Evolutionary conservation across 2,329 filamentous ascomycete genomes (phyloP).

Genomic region (Diaporthe aspalathi): DNA sequence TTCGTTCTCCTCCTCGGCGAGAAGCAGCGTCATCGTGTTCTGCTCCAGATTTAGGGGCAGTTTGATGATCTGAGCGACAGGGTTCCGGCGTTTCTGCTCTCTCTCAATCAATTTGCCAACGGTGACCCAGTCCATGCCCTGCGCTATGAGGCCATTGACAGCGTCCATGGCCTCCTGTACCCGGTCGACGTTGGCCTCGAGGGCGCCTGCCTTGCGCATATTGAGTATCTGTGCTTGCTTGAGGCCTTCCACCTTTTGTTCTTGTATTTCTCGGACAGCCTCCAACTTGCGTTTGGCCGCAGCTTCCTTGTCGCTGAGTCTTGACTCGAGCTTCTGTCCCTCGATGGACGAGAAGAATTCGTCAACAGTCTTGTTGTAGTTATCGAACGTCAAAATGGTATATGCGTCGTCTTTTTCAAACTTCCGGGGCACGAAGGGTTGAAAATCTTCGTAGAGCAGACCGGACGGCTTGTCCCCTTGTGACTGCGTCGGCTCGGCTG

Average conservation of each 20-base stretch:
- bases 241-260: slow-evolving; percentile 84
- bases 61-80: slow-evolving; percentile 87
- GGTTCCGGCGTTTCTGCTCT: slow-evolving; percentile 83
- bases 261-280: slow-evolving; percentile 84
- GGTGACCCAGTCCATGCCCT: slow-evolving; percentile 98
- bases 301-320: slow-evolving; percentile 83
- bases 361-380: slow-evolving; percentile 93
- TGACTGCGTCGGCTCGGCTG: slow-evolving; percentile 41
- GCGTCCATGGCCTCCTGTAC: slow-evolving; percentile 94
- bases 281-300: slow-evolving; percentile 86
- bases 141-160: slow-evolving; percentile 88
- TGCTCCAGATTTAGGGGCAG: slow-evolving; percentile 90
- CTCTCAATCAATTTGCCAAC: slow-evolving; percentile 89
- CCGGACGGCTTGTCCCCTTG: slow-evolving; percentile 55
- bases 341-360: slow-evolving; percentile 98
- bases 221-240: slow-evolving; percentile 86
- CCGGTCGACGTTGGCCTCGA: slow-evolving; percentile 89
- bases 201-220: slow-evolving; percentile 86
- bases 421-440: slow-evolving; percentile 88
- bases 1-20: slow-evolving; percentile 77
- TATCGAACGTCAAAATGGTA: slow-evolving; percentile 80
- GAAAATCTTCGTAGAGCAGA: slow-evolving; percentile 92
- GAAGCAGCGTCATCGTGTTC: slow-evolving; percentile 83
- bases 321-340: slow-evolving; percentile 89
- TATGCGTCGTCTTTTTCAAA: slow-evolving; percentile 75